Conservation (phyloP, 1,284 basidiomycete genomes). For the Prillingera fragicola region DNA sequence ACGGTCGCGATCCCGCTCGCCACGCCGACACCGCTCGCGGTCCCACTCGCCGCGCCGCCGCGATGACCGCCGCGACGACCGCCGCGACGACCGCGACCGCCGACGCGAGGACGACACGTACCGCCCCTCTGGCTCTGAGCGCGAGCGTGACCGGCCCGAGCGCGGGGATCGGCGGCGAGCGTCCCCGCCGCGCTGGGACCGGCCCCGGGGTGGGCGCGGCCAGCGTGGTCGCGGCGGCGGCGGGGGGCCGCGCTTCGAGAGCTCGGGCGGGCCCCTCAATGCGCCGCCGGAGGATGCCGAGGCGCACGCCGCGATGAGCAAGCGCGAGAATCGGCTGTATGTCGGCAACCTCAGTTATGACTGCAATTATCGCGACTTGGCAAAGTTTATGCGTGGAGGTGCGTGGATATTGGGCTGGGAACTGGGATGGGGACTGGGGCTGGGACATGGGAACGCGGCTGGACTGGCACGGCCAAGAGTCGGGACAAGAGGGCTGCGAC, state of each 20-base stretch:
- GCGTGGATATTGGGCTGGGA: conserved; percentile 56
- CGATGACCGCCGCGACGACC: conserved; percentile 60
- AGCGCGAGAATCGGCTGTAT: conserved; percentile 96
- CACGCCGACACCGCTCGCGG: conserved; percentile 20
- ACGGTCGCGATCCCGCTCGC: conserved; percentile 9
- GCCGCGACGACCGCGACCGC: conserved; percentile 19
- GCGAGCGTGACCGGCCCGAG: conserved; percentile 14
- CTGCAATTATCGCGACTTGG: conserved; percentile 93
- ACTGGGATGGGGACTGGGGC: conserved; percentile 1
- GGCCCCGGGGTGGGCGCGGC: background rate
- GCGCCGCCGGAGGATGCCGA: conserved; percentile 78
- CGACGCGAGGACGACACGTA: conserved; percentile 3
- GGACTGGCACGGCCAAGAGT: too few relatives aligned
- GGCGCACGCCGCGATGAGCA: conserved; percentile 85
- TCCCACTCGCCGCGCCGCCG: conserved; percentile 36
- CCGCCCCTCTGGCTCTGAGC: too few relatives aligned
- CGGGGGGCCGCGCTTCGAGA: conserved; percentile 11
- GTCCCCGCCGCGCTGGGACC: background rate
- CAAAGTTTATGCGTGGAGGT: conserved; percentile 99
- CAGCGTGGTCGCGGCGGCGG: conserved; percentile 4
- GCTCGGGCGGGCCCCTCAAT: conserved; percentile 81
- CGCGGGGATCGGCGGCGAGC: conserved; percentile 14
- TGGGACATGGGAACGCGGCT: background rate
- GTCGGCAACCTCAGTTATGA: conserved; percentile 97
- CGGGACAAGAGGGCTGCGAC: background rate